A percentile compares a stretch with the other conserved stretches of the same genome.
Conservation (phyloP, 1,284 basidiomycete species). For the Vanrija sp. region DNA sequence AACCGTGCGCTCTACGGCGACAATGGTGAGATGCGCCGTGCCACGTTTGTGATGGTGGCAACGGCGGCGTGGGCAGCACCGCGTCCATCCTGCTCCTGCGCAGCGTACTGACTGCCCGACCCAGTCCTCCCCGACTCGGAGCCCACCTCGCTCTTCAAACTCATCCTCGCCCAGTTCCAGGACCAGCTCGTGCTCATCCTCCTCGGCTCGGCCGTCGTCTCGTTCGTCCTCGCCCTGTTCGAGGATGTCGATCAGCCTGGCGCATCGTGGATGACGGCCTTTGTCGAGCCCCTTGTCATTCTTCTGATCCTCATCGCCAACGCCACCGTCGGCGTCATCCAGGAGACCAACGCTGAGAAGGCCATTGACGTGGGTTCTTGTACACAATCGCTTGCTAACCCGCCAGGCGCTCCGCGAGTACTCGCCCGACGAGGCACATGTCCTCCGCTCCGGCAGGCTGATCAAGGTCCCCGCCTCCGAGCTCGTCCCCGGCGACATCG, state of each 20-base stretch:
- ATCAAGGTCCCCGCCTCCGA: slow-evolving; percentile 73
- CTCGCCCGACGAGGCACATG: slow-evolving; percentile 89
- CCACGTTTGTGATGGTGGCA: too few relatives aligned
- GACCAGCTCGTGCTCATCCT: slow-evolving; percentile 94
- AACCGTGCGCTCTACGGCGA: slow-evolving; percentile 76
- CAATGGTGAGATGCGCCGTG: slow-evolving; percentile 60
- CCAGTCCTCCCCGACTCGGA: slow-evolving; percentile 79
- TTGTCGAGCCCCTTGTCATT: slow-evolving; percentile 90
- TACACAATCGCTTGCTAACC: background rate
- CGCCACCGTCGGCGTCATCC: slow-evolving; percentile 88
- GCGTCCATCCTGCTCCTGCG: too few relatives aligned
- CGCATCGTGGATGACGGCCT: slow-evolving; percentile 63
- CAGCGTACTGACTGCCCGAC: slow-evolving; percentile 45
- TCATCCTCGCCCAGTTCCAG: slow-evolving; percentile 96
- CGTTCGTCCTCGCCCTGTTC: slow-evolving; percentile 80
- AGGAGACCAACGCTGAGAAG: slow-evolving; percentile 89
- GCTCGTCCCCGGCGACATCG: slow-evolving; percentile 89
- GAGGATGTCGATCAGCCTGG: slow-evolving; percentile 64
- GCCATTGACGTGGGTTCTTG: slow-evolving; percentile 77
- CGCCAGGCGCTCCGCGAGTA: slow-evolving; percentile 84
- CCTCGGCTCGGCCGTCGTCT: slow-evolving; percentile 83
- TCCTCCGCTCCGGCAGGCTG: slow-evolving; percentile 70
- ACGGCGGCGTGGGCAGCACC: too few relatives aligned
- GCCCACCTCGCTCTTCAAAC: slow-evolving; percentile 83
- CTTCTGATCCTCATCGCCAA: slow-evolving; percentile 90